Evolutionary conservation across 106 monocot genomes (phyloP), one percentile per base, ranked within the genome.

Genomic region (Acorus gramineus): DNA sequence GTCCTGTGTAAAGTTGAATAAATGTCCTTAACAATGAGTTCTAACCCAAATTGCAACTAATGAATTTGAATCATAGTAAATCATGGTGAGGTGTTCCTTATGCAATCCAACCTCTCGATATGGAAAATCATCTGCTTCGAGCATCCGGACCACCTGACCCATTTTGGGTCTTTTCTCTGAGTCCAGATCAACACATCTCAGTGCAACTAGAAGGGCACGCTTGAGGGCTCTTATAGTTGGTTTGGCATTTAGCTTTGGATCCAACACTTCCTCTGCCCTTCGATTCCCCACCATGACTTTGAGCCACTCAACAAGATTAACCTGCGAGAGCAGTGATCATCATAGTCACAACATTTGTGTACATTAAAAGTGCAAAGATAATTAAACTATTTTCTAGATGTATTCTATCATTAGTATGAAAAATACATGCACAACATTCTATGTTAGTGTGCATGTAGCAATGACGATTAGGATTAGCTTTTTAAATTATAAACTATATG

Each of bases 231-330:
- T 79, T 44, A 65, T 69, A 12, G 74, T 53, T 28, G 79, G 79
- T 48, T 74, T 79, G 47, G 49, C 65, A 74, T 69, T 51, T 44
- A 79, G 14, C 45, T 65, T 79, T 46, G 79, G 74, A 45, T 79
- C 79, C 54, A 79, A 51, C 52, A 79, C 74, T 69, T 69, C 79
- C 14, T 79, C 79, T 10, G 79, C 74, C 4, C 59, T 63, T 42
- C 79, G 62, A 57, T 61, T 70, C 1, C 58, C 69, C 3, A 79
- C 74, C 79, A 79, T 79, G 55, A 55, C 61, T 59, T 79, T 79
- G 43, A 79, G 65, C 79, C 79, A 79, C 13, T 79, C 79, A 58
- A 79, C 79, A 46, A 79, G 62, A 59, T 79, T 79, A 11, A 79
- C 79, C 79, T 79, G 64, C 44, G 70, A 44, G 42, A 14, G 28